Percentiles rank a stretch among this genome's conserved stretches.
Conservation (phyloP, 2,329 filamentous ascomycete genomes). For the Capronia americana region DNA sequence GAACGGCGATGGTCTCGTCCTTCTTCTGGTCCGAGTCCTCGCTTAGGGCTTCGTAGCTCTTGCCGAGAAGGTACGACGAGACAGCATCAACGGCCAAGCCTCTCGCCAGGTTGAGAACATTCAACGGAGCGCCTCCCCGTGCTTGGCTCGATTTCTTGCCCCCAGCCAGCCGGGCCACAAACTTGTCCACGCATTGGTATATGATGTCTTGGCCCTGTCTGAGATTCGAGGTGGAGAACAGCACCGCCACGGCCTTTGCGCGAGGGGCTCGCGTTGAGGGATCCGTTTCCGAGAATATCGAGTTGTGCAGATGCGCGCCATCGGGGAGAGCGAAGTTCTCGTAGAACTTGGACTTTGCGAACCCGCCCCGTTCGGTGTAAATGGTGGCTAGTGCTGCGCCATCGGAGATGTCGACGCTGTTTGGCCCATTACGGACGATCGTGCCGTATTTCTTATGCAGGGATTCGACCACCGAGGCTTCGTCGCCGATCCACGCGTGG, state of each 20-base stretch:
- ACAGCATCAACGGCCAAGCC: slow-evolving; percentile 62
- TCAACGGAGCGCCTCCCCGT: slow-evolving; percentile 45
- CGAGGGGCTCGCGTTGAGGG: slow-evolving; percentile 50
- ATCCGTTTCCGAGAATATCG: slow-evolving; percentile 55
- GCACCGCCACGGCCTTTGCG: slow-evolving; percentile 57
- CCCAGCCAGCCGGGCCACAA: slow-evolving; percentile 52
- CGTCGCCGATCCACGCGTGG: slow-evolving; percentile 46
- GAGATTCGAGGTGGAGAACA: slow-evolving; percentile 59
- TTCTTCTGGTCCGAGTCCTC: slow-evolving; percentile 41
- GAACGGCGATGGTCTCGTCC: slow-evolving; percentile 25
- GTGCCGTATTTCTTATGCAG: slow-evolving; percentile 47
- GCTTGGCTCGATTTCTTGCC: slow-evolving; percentile 35
- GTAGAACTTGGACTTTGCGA: slow-evolving; percentile 60
- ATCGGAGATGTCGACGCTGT: slow-evolving; percentile 52
- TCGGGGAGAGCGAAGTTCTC: slow-evolving; percentile 63
- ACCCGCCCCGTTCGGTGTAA: slow-evolving; percentile 60
- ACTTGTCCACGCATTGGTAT: slow-evolving; percentile 50
- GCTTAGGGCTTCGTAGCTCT: slow-evolving; percentile 57
- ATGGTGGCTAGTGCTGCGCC: slow-evolving; percentile 57
- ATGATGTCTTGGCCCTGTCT: slow-evolving; percentile 48
- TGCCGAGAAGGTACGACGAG: slow-evolving; percentile 60
- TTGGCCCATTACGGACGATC: slow-evolving; percentile 48
- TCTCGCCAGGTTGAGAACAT: slow-evolving; percentile 58
- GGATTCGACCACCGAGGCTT: slow-evolving; percentile 41
- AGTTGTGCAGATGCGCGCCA: slow-evolving; percentile 51